Evolutionary conservation across 331 rosid genomes (phyloP), one percentile per base, ranked within the genome.

Genomic region (Stylosanthes scabra): DNA sequence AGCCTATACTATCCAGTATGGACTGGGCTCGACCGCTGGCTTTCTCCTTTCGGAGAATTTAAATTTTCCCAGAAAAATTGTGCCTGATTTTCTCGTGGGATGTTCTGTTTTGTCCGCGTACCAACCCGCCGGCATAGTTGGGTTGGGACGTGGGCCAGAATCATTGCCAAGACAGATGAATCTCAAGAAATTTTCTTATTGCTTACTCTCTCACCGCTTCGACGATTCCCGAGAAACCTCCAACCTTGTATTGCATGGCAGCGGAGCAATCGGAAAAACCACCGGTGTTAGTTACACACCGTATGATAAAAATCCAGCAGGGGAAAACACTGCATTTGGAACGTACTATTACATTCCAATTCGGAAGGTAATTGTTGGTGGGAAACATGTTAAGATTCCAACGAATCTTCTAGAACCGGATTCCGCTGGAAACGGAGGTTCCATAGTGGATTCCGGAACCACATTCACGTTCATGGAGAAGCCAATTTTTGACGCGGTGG

Each of bases 401-500:
- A 74, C 58, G 81, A 83, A 78, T 59, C 78, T 46, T 7, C 66
- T 92, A 11, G 83, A 78, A 1, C 88, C 92, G 5, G 92, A 85
- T 27, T 60, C 60, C 0, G 75, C 78, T 63, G 88, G 91, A 14
- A 66, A 69, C 25, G 97, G 97, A 0, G 97, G 97, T 13, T 76
- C 88, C 3, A 86, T 92, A 10, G 85, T 92, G 5, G 97, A 92
- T 63, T 92, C 96, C 13, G 96, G 97, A 6, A 79, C 97, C 4
- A 88, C 97, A 11, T 83, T 88, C 63, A 92, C 97, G 15, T 86
- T 84, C 83, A 78, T 92, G 87, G 97, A 92, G 68, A 72, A 71
- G 64, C 84, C 89, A 1, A 68, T 92, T 47, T 88, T 71, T 41
- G 87, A 84, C 8, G 44, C 80, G 27, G 89, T 92, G 58, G 81